Evolutionary conservation across 78 protist genomes (phyloP).

Genomic region (Dictyostelium firmibasis): DNA sequence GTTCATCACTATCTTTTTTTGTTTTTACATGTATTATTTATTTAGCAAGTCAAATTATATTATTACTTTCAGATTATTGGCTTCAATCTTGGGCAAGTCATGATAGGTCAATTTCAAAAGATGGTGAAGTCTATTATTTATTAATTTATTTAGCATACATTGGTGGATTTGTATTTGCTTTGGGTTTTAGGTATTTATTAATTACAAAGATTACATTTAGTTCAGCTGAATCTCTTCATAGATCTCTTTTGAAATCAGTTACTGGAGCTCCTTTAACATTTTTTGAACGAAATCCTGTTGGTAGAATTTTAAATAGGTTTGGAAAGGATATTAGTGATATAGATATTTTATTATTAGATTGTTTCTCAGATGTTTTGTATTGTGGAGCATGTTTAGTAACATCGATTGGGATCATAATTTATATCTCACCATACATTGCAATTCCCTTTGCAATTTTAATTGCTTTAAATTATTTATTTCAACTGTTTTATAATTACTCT

Average conservation of each 20-base stretch:
- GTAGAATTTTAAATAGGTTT: slow-evolving; percentile 97
- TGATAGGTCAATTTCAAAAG: background rate
- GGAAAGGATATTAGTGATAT: slow-evolving; percentile 71
- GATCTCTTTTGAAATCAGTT: background rate
- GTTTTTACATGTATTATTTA: background rate
- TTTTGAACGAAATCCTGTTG: slow-evolving; percentile 96
- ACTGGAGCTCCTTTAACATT: slow-evolving; percentile 85
- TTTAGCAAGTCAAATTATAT: slow-evolving; percentile 22
- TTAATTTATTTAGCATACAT: background rate
- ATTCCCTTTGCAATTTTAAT: slow-evolving; percentile 2
- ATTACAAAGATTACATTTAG: background rate
- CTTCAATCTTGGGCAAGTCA: slow-evolving; percentile 4
- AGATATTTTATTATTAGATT: slow-evolving; percentile 37
- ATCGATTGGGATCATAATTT: slow-evolving; percentile 26
- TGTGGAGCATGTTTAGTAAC: slow-evolving; percentile 29
- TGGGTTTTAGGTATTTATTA: background rate
- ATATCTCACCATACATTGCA: slow-evolving; percentile 18
- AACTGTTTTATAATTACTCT: slow-evolving; percentile 77
- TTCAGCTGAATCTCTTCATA: background rate
- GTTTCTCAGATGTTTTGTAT: slow-evolving; percentile 21
- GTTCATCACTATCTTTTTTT: slow-evolving; percentile 2
- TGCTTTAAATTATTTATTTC: slow-evolving; percentile 74
- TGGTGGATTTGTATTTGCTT: background rate
- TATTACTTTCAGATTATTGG: slow-evolving; percentile 47
- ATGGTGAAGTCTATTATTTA: background rate